Percentiles rank a stretch among this genome's conserved stretches.
Evolutionary conservation across 495 filamentous ascomycete genomes (phyloP).

Genomic region (Xylaria telfairii): DNA sequence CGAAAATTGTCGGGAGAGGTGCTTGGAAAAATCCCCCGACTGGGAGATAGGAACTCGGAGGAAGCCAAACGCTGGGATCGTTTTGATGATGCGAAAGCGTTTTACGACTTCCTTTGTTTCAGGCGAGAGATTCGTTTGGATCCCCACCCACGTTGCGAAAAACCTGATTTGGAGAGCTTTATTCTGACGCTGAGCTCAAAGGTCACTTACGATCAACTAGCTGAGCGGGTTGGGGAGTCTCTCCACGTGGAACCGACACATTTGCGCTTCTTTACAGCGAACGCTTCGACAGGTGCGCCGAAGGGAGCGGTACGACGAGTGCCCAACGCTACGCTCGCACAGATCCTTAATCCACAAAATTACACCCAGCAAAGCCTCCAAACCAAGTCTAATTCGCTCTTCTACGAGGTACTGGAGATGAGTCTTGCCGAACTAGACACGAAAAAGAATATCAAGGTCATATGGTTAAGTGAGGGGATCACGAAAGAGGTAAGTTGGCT

Average conservation of each 20-base stretch:
- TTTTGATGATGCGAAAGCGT: constrained; percentile 73
- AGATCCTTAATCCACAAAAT: constrained; percentile 70
- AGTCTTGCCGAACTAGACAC: constrained; percentile 91
- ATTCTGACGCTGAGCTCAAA: constrained; percentile 79
- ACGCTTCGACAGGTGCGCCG: constrained; percentile 72
- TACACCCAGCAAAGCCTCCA: constrained; percentile 61
- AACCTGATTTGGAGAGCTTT: constrained; percentile 63
- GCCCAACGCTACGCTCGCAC: constrained; percentile 66
- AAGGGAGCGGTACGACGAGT: constrained; percentile 76
- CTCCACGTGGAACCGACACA: constrained; percentile 82
- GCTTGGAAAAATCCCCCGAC: constrained; percentile 36
- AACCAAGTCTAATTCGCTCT: constrained; percentile 77
- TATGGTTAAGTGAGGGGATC: constrained; percentile 86
- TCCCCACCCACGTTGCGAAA: constrained; percentile 61
- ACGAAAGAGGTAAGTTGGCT: constrained; percentile 74
- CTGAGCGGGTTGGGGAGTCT: constrained; percentile 83
- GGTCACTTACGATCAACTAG: constrained; percentile 87
- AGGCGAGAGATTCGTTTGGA: constrained; percentile 74
- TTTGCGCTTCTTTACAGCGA: constrained; percentile 86
- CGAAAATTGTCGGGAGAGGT: constrained; percentile 45
- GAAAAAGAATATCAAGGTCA: constrained; percentile 82
- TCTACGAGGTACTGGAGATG: constrained; percentile 91
- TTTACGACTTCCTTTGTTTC: constrained; percentile 91
- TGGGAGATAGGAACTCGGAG: constrained; percentile 35
- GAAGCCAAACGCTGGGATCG: constrained; percentile 43